A percentile compares a stretch with the other conserved stretches of the same genome.
Evolutionary conservation across 345 rosid genomes (phyloP).

Genomic region (Arabis alpina): DNA sequence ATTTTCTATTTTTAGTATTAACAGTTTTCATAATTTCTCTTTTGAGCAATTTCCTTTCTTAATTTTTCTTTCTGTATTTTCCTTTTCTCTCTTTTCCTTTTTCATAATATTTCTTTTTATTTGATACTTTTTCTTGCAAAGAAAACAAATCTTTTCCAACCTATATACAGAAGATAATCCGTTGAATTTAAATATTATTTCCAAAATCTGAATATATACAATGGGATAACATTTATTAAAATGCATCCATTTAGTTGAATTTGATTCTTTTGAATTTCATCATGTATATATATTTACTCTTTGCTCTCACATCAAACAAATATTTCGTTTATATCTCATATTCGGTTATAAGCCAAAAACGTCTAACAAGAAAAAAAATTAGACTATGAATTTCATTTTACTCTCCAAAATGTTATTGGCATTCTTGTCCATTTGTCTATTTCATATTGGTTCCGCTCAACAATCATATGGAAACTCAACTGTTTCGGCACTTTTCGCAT

Average conservation of each 20-base stretch:
- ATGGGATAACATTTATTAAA: background rate
- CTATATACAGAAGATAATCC: background rate
- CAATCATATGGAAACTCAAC: conserved; percentile 18
- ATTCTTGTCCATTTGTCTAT: background rate
- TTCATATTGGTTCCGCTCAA: conserved; percentile 35
- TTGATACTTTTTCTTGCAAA: no score
- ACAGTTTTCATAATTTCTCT: no score
- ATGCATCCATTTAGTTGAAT: background rate
- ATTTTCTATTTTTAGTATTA: no score
- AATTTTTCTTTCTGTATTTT: no score
- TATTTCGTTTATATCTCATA: background rate
- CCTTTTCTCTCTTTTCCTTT: no score
- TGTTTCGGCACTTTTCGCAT: conserved; percentile 38
- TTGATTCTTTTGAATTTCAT: background rate
- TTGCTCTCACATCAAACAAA: background rate
- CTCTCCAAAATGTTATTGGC: conserved; percentile 25
- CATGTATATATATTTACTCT: conserved; percentile 11
- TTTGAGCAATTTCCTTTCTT: no score
- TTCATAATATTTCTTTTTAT: no score
- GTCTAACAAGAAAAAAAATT: background rate
- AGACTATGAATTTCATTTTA: conserved; percentile 5
- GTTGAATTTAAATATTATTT: conserved; percentile 5
- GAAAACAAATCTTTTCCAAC: no score
- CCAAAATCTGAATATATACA: background rate
- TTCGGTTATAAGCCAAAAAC: conserved; percentile 10